phyloP scores from a whole-genome alignment of 371 early-diverging fungal species.

The Sanchytrium tribonematis region DNA sequence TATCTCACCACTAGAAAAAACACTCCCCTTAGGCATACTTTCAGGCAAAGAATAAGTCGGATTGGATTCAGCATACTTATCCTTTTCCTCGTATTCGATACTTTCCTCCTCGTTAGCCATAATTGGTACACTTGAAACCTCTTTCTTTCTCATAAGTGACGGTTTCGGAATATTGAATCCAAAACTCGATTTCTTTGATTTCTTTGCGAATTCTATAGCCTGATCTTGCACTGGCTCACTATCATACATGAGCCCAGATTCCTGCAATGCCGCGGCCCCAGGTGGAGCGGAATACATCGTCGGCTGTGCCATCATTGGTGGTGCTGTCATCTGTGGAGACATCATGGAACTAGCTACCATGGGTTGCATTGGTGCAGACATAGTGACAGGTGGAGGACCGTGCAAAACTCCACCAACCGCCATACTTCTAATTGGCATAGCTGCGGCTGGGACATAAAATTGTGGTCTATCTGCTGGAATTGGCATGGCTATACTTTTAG shows the following conservation, averaged over 20 bases:
- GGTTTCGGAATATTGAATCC: neutral
- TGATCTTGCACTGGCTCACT: neutral
- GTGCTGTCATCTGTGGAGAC: neutral
- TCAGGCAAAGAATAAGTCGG: no score
- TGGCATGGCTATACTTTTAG: conserved; percentile 2
- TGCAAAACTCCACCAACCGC: neutral
- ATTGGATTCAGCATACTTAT: no score
- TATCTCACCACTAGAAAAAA: neutral
- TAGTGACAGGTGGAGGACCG: neutral
- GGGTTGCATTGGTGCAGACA: neutral
- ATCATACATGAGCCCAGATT: neutral
- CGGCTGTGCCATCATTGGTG: neutral
- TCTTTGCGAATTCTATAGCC: neutral
- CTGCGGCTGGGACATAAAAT: neutral
- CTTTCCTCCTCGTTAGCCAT: neutral
- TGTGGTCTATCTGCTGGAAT: neutral
- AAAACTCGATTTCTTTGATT: neutral
- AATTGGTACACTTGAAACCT: neutral
- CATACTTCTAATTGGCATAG: neutral
- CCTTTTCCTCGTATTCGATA: neutral
- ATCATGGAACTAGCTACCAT: neutral
- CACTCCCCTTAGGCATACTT: conserved; percentile 1
- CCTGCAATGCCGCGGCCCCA: neutral
- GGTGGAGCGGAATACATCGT: neutral
- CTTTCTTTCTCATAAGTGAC: neutral